A percentile compares a stretch with the other conserved stretches of the same genome.
phyloP scores from a whole-genome alignment of 2,329 filamentous ascomycete genomes.

The Zasmidium cellare region DNA sequence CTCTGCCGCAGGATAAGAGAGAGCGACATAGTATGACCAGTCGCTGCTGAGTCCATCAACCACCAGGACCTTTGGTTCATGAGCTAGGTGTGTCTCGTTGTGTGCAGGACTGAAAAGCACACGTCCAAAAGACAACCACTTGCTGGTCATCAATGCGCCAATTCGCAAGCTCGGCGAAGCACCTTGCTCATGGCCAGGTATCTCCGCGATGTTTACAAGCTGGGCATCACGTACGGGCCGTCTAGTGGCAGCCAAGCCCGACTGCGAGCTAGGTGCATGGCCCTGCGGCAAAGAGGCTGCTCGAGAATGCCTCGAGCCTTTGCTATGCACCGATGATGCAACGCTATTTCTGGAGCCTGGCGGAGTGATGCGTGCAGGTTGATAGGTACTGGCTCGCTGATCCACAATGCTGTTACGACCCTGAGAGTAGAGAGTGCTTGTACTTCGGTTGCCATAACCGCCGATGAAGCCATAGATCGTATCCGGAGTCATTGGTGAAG shows the following conservation, averaged over 20 bases:
- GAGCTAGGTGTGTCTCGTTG: slow-evolving; percentile 63
- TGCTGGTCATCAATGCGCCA: slow-evolving; percentile 80
- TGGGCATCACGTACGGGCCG: slow-evolving; percentile 57
- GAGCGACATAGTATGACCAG: slow-evolving; percentile 83
- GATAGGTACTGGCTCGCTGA: slow-evolving; percentile 11
- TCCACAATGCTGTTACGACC: slow-evolving; percentile 8
- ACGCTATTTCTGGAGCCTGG: slow-evolving; percentile 18
- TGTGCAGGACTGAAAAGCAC: slow-evolving; percentile 79
- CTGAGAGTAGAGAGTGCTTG: slow-evolving; percentile 33
- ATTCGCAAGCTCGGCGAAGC: slow-evolving; percentile 60
- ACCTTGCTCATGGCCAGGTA: slow-evolving; percentile 31
- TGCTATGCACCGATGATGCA: slow-evolving; percentile 29
- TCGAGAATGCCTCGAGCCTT: slow-evolving; percentile 28
- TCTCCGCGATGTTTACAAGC: slow-evolving; percentile 45
- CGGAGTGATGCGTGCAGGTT: slow-evolving; percentile 6
- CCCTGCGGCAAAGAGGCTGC: slow-evolving; percentile 31
- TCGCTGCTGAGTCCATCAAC: slow-evolving; percentile 86
- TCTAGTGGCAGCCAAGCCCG: slow-evolving; percentile 15
- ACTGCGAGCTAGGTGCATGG: slow-evolving; percentile 18
- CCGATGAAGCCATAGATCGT: slow-evolving; percentile 56
- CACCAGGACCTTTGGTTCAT: slow-evolving; percentile 68
- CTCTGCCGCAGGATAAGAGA: slow-evolving; percentile 72
- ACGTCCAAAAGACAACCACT: slow-evolving; percentile 83
- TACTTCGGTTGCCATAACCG: slow-evolving; percentile 48
- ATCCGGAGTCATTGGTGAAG: slow-evolving; percentile 45